Percentiles rank a stretch among this genome's conserved stretches.
Conservation (phyloP, 495 filamentous ascomycete species). For the Lentithecium fluviatile region DNA sequence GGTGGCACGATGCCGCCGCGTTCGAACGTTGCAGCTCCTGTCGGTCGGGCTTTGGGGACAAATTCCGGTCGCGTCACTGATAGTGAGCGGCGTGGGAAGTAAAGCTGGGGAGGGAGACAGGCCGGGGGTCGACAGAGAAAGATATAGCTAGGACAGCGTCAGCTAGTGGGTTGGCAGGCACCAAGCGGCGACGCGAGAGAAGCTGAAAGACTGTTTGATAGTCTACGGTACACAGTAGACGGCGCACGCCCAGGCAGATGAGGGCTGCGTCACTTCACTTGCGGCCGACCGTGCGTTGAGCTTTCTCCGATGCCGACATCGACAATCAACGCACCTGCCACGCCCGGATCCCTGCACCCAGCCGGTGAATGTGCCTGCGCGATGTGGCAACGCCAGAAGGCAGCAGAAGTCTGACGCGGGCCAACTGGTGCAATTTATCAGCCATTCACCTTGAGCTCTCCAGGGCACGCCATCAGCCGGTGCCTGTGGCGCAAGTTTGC, state of each 20-base stretch:
- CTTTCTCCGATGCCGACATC: constrained; percentile 1
- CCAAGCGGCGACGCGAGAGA: background rate
- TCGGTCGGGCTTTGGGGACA: background rate
- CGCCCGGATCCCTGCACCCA: background rate
- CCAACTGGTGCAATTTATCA: background rate
- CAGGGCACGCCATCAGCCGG: constrained; percentile 2
- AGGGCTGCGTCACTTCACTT: constrained; percentile 19
- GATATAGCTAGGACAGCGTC: background rate
- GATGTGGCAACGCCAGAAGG: background rate
- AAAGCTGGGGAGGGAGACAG: background rate
- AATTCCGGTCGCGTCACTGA: background rate
- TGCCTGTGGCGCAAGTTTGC: constrained; percentile 26
- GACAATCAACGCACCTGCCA: background rate
- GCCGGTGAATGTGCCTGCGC: background rate
- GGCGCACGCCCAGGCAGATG: background rate
- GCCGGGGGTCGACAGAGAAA: background rate
- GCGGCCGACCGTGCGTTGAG: background rate
- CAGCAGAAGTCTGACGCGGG: background rate
- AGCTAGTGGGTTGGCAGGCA: constrained; percentile 3
- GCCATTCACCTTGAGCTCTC: background rate
- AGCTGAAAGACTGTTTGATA: no score
- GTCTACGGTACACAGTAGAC: no score
- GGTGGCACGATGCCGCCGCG: no score
- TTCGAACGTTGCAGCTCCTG: no score
- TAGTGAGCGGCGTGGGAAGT: background rate